Evolutionary conservation across 1,284 basidiomycete species (phyloP).

Genomic region (Cutaneotrichosporon mucoides): DNA sequence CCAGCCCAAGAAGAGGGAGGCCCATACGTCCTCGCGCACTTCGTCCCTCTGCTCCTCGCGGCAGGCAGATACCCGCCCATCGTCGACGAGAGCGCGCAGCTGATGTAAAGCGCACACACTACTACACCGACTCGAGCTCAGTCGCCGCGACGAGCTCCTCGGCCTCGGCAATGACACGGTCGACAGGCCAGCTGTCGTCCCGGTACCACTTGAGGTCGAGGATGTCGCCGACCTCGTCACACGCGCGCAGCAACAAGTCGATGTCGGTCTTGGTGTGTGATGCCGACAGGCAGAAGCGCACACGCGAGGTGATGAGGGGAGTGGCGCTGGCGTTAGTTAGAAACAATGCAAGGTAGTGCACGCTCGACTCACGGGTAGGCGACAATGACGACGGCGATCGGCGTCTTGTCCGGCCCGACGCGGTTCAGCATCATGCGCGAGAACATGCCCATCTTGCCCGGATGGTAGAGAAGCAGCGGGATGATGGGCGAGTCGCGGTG

Average conservation of each 20-base stretch:
- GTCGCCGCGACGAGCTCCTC: conserved; percentile 65
- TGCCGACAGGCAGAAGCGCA: conserved; percentile 91
- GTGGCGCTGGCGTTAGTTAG: conserved; percentile 64
- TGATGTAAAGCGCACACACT: background rate
- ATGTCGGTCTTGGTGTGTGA: conserved; percentile 97
- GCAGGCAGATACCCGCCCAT: too few relatives aligned
- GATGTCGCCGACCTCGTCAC: conserved; percentile 85
- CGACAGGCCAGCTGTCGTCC: conserved; percentile 71
- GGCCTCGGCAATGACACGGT: conserved; percentile 70
- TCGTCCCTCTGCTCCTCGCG: too few relatives aligned
- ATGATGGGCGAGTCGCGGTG: conserved; percentile 89
- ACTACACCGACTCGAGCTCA: conserved; percentile 17
- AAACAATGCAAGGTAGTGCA: conserved; percentile 4
- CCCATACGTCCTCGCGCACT: too few relatives aligned
- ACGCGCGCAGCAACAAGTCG: conserved; percentile 78
- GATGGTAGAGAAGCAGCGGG: conserved; percentile 87
- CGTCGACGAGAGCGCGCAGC: too few relatives aligned
- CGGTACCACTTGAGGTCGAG: conserved; percentile 77
- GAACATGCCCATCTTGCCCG: conserved; percentile 87
- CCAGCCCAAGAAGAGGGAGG: too few relatives aligned
- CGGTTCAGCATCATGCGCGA: conserved; percentile 82
- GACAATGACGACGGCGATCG: conserved; percentile 80
- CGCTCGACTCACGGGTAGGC: conserved; percentile 59
- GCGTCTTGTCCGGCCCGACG: conserved; percentile 56
- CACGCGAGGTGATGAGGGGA: conserved; percentile 80